Evolutionary conservation across 1,284 basidiomycete species (phyloP).

Genomic region (Bjerkandera adusta): DNA sequence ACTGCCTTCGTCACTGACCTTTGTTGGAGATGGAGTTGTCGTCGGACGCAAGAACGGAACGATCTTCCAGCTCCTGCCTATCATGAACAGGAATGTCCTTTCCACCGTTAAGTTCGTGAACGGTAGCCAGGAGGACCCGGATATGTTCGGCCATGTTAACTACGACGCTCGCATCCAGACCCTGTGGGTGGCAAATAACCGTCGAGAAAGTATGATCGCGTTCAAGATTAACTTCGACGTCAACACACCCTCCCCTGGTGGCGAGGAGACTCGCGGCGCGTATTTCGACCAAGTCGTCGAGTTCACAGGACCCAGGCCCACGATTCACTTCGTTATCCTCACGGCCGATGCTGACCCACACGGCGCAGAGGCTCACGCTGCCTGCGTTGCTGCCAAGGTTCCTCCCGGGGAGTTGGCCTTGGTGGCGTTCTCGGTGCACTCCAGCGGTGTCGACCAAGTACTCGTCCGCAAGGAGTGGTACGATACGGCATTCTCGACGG

Average conservation of each 20-base stretch:
- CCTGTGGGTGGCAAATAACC: constrained; percentile 80
- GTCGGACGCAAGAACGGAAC: constrained; percentile 80
- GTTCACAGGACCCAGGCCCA: constrained; percentile 78
- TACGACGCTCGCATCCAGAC: constrained; percentile 81
- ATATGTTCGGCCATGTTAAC: constrained; percentile 83
- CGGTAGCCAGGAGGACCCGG: constrained; percentile 60
- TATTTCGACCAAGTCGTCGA: constrained; percentile 79
- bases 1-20: constrained; percentile 72
- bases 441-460: constrained; percentile 79
- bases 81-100: constrained; percentile 64
- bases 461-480: constrained; percentile 81
- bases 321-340: constrained; percentile 82
- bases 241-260: constrained; percentile 44
- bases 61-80: constrained; percentile 71
- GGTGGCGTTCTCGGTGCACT: constrained; percentile 80
- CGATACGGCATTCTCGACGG: constrained; percentile 55
- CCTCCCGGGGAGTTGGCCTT: constrained; percentile 72
- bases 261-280: constrained; percentile 55
- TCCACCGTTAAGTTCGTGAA: constrained; percentile 80
- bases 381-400: constrained; percentile 76
- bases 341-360: constrained; percentile 76
- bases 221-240: constrained; percentile 70
- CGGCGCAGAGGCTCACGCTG: constrained; percentile 76
- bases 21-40: constrained; percentile 76
- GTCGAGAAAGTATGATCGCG: constrained; percentile 78